These are phyloP conservation scores for Carpinus fangiana DNA, from an alignment of 306 rosid genomes.

Conservation along the genomic window DNA sequence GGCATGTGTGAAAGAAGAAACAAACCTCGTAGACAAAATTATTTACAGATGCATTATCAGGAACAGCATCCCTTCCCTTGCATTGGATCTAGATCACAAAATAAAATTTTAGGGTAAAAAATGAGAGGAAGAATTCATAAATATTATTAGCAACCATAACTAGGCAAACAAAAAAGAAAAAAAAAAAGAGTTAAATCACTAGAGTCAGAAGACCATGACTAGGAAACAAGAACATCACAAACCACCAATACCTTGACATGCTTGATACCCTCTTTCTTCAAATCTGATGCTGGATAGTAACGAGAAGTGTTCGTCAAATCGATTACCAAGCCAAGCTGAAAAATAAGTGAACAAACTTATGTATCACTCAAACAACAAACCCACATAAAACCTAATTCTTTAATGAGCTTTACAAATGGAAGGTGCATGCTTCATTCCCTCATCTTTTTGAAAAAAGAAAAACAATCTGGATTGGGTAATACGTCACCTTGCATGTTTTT, in stretches of 20 bases:
- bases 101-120: constrained; percentile 26
- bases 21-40: constrained; percentile 91
- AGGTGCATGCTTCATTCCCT: not conserved
- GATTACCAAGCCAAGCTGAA: constrained; percentile 98
- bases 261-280: constrained; percentile 96
- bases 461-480: not conserved
- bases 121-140: not conserved
- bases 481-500: not conserved
- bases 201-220: constrained; percentile 3
- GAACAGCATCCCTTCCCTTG: constrained; percentile 93
- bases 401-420: too few species aligned
- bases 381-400: not conserved
- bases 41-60: constrained; percentile 85
- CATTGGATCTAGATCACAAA: constrained; percentile 79
- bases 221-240: constrained; percentile 18
- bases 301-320: constrained; percentile 94
- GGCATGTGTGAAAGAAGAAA: constrained; percentile 33
- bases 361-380: not conserved
- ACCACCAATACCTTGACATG: constrained; percentile 74
- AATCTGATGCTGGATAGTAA: constrained; percentile 75
- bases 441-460: not conserved
- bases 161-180: not conserved
- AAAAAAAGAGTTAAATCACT: constrained; percentile 16
- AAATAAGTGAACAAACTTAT: constrained; percentile 32
- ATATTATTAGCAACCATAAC: not conserved